These are phyloP conservation scores for Elaeis guineensis DNA, from an alignment of 176 grass and related monocot genomes.

Conservation along the genomic window DNA sequence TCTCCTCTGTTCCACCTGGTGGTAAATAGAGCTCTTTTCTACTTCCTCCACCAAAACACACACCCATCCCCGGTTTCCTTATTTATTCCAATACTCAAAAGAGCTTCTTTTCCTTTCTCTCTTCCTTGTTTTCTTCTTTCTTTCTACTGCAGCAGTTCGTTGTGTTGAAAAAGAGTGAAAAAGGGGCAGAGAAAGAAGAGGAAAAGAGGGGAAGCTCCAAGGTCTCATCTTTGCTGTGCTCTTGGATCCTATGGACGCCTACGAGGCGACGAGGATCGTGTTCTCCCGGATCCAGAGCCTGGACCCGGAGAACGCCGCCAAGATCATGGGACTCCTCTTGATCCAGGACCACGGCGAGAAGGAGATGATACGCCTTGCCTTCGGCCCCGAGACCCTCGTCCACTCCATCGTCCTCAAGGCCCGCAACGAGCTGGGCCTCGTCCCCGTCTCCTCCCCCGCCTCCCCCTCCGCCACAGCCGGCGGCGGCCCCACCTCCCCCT, in stretches of 20 bases:
- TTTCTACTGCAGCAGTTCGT: neutral
- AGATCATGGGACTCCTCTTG: conserved; percentile 69
- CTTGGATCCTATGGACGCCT: conserved; percentile 42
- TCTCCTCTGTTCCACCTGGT: neutral
- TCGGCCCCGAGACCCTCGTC: conserved; percentile 58
- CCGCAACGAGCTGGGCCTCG: conserved; percentile 33
- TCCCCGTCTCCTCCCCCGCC: conserved; percentile 1
- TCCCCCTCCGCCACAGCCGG: neutral
- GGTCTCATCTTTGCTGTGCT: no score
- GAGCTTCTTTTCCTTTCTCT: no score
- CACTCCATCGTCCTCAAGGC: conserved; percentile 44
- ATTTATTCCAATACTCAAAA: neutral
- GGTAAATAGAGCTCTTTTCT: no score
- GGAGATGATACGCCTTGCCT: conserved; percentile 80
- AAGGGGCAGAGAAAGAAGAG: no score
- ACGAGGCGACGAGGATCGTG: conserved; percentile 60
- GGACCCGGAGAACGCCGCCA: conserved; percentile 58
- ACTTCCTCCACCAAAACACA: neutral
- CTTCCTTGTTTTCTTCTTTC: neutral
- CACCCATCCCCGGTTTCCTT: neutral
- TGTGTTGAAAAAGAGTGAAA: no score
- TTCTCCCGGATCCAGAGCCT: conserved; percentile 57
- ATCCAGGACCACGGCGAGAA: conserved; percentile 53
- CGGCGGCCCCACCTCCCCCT: neutral
- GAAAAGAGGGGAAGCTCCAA: no score